Base-by-base conservation (phyloP, 352 stramenopile species). In the Pythium periplocum region DNA sequence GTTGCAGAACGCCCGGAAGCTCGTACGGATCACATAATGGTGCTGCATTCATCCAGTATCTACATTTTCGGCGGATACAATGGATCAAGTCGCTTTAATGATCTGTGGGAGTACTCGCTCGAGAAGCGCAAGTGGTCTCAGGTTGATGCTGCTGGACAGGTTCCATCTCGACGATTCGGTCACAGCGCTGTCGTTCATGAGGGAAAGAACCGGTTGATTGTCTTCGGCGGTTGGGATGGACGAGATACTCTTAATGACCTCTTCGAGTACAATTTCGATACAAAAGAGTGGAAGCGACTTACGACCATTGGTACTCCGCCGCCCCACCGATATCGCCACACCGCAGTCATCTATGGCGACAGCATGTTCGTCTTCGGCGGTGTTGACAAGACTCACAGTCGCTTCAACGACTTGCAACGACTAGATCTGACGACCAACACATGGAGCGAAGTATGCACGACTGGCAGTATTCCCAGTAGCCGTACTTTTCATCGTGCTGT, bases 51-150 rank as follows among this genome's bases (percentile, higher is more conserved):
- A 7, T 71, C 69, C 48, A 88, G 71, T 62, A 89, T 95, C 54
- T 91, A 90, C 57, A 78, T 95, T 30, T 95, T 95, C 61, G 86
- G 86, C 36, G 86, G 86, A n/a, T 95, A 93, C 68, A 92, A 95
- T 38, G 83, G 83, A 1, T 82, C 75, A 5, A 84, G 61, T 43
- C 73, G 86, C 9, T 94, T 92, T 57, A 93, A 92, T 55, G 83
- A 95, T 61, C 67, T 92, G 42, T 93, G 77, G 51, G 76, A 76
- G 11, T 92, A 90, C 46, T 69, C 86, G 37, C 72, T 94, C 32
- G 35, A 62, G 1, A 59, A 66, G 34, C 82, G 87, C 51, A 54
- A 67, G 37, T 90, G 82, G 81, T 67, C 50, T 12, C 69, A 68
- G 39, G 40, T 90, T 11, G 68, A 86, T 45, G 62, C 75, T 2